Evolutionary conservation across 23 red algal genomes (phyloP).

Genomic region (Gracilaria domingensis): DNA sequence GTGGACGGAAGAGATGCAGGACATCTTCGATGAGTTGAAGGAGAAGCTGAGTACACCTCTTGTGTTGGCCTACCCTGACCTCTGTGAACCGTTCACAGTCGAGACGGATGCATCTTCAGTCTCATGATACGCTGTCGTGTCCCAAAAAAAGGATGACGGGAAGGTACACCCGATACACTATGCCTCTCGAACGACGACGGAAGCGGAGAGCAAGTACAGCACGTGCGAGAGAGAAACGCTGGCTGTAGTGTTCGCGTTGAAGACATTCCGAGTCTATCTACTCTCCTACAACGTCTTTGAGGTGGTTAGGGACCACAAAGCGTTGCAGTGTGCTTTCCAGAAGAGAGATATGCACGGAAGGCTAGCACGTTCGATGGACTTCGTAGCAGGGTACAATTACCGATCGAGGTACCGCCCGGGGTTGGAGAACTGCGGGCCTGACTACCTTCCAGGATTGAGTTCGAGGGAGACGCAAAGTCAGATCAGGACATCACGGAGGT

Average conservation of each 20-base stretch:
- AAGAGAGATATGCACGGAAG: too few species aligned
- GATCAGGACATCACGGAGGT: too few species aligned
- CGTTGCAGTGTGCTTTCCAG: too few species aligned
- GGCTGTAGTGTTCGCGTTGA: constrained; percentile 33
- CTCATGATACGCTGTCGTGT: background rate
- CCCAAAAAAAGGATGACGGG: constrained; percentile 30
- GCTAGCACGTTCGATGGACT: too few species aligned
- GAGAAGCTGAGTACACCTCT: constrained; percentile 6
- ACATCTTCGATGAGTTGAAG: constrained; percentile 32
- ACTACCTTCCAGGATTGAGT: constrained; percentile 16
- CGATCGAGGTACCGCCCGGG: background rate
- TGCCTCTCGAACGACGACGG: too few species aligned
- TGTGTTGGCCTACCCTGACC: constrained; percentile 23
- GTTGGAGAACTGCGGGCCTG: background rate
- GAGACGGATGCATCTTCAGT: constrained; percentile 20
- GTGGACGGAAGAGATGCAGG: too few species aligned
- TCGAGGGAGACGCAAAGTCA: too few species aligned
- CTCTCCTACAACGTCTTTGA: background rate
- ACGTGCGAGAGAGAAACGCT: constrained; percentile 30
- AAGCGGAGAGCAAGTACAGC: too few species aligned
- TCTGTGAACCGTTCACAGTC: background rate
- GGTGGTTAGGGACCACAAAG: too few species aligned
- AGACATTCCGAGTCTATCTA: constrained; percentile 37
- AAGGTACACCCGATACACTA: constrained; percentile 13
- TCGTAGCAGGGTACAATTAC: constrained; percentile 34